phyloP scores from a whole-genome alignment of 345 rosid species.

The Angophora floribunda region DNA sequence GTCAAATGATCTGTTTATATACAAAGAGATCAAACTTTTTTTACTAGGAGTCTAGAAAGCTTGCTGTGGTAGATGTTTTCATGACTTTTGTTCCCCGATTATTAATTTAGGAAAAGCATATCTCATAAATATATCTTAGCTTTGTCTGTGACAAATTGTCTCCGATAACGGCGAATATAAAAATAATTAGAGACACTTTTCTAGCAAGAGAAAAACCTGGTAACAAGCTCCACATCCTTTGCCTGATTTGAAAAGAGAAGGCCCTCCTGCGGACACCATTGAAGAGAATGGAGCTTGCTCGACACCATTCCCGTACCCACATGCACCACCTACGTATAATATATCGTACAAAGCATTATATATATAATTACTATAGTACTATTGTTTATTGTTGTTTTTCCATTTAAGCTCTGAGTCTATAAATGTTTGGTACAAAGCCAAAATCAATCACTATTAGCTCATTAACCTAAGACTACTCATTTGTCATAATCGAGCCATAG shows the following conservation, averaged over 20 bases:
- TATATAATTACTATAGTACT: not conserved
- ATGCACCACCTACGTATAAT: slow-evolving; percentile 52
- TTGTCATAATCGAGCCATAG: not conserved
- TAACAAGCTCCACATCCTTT: slow-evolving; percentile 78
- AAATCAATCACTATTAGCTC: not conserved
- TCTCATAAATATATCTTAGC: not conserved
- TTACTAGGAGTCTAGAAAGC: not conserved
- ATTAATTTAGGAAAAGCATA: not conserved
- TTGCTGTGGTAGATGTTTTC: not conserved
- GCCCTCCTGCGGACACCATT: slow-evolving; percentile 47
- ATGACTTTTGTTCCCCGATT: not conserved
- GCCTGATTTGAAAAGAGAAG: slow-evolving; percentile 37
- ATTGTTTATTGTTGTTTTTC: not conserved
- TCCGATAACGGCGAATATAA: not conserved
- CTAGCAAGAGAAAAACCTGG: slow-evolving; percentile 15
- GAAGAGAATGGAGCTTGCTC: slow-evolving; percentile 28
- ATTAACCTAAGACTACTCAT: not conserved
- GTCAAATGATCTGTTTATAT: not conserved
- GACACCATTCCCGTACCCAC: slow-evolving; percentile 38
- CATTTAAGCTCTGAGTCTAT: not conserved
- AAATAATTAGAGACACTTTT: not conserved
- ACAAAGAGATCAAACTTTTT: not conserved
- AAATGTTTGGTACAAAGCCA: not conserved
- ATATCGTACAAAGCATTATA: not conserved
- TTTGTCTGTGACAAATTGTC: not conserved